Conservation (phyloP, 2,329 filamentous ascomycete species). For the Phoma sp. region DNA sequence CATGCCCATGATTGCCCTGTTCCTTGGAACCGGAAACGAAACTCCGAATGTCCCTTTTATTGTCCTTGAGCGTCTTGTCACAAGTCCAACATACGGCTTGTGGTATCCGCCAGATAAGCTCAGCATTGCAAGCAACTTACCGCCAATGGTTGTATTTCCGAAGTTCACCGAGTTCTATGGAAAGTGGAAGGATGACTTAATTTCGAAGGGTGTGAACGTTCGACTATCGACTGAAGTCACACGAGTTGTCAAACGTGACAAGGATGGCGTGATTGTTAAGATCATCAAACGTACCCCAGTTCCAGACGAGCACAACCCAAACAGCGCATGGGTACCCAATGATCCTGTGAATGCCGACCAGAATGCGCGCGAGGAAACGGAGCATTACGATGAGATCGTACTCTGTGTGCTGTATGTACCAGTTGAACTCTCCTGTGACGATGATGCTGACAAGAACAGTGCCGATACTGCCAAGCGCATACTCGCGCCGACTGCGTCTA, state of each 20-base stretch:
- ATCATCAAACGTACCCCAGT: constrained; percentile 52
- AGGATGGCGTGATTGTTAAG: constrained; percentile 58
- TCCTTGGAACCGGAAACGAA: constrained; percentile 77
- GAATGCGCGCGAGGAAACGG: constrained; percentile 51
- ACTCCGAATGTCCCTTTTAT: constrained; percentile 73
- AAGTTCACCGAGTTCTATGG: constrained; percentile 67
- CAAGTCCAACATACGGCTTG: constrained; percentile 64
- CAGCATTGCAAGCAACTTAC: constrained; percentile 58
- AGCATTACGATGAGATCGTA: constrained; percentile 69
- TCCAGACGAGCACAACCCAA: constrained; percentile 53
- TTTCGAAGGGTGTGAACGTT: constrained; percentile 62
- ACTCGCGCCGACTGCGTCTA: constrained; percentile 62
- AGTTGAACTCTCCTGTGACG: not conserved
- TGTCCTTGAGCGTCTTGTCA: constrained; percentile 62
- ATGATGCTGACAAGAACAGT: constrained; percentile 24
- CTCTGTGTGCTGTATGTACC: constrained; percentile 61
- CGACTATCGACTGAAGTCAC: constrained; percentile 63
- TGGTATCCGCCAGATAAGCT: constrained; percentile 60
- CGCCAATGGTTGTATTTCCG: constrained; percentile 67
- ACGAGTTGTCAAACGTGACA: constrained; percentile 58
- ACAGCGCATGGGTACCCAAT: constrained; percentile 52
- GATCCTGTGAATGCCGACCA: constrained; percentile 49
- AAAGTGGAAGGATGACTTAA: constrained; percentile 60
- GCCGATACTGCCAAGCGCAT: constrained; percentile 65
- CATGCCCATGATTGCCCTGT: constrained; percentile 73